Evolutionary conservation across 306 rosid genomes (phyloP).

Genomic region (Trichosanthes cucumerina): DNA sequence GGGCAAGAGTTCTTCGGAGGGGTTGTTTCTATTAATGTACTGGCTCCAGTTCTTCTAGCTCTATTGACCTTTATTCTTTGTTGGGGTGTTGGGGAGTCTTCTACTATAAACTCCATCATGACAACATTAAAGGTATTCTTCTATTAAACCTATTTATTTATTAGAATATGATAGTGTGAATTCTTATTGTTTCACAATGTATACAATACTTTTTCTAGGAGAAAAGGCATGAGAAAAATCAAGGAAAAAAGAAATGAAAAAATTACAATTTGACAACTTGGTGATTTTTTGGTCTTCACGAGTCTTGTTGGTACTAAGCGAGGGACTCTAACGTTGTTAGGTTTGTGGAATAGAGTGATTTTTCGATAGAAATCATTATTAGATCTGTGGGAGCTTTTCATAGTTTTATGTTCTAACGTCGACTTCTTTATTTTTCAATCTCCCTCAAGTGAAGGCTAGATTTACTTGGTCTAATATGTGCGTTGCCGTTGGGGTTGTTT

Average conservation of each 20-base stretch:
- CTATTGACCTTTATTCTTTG: constrained; percentile 71
- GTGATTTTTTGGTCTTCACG: not conserved
- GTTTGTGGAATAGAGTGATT: not conserved
- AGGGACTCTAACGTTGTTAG: not conserved
- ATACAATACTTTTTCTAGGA: not conserved
- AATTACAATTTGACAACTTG: not conserved
- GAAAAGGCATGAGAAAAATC: not conserved
- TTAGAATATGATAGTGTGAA: not conserved
- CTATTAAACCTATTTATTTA: not conserved
- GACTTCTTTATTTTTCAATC: not conserved
- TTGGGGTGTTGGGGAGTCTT: constrained; percentile 75
- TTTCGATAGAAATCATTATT: not conserved
- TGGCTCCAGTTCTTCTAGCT: constrained; percentile 77
- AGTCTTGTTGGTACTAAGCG: not conserved
- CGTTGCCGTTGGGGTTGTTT: not conserved
- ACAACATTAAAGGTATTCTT: constrained; percentile 68
- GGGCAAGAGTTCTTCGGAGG: constrained; percentile 68
- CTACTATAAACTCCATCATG: constrained; percentile 71
- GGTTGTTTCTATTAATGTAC: constrained; percentile 58
- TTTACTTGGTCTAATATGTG: not conserved
- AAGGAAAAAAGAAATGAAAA: not conserved
- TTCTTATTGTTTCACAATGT: constrained; percentile 1
- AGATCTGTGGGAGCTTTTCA: not conserved
- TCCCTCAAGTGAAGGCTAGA: not conserved
- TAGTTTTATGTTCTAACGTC: not conserved